Percentiles rank a stretch among this genome's conserved stretches.
Conservation (phyloP, 2,329 filamentous ascomycete genomes). For the Daldinia sp. region DNA sequence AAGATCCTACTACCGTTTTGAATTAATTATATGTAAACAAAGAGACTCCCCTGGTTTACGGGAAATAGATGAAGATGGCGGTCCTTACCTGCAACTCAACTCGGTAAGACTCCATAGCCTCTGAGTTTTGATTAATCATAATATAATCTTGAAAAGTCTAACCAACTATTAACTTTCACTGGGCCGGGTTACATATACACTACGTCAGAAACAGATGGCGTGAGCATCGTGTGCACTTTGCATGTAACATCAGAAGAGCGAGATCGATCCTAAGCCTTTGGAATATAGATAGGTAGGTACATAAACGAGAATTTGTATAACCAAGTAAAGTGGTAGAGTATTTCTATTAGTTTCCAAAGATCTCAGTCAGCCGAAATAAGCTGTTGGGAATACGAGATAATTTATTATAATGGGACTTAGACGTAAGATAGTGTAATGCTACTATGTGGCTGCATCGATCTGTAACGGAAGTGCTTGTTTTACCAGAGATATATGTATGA, state of each 20-base stretch:
- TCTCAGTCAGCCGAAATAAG: conserved; percentile 29
- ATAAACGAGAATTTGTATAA: neutral
- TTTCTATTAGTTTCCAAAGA: conserved; percentile 31
- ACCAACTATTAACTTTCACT: neutral
- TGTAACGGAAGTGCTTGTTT: neutral
- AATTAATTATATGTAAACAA: no score
- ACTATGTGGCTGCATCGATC: neutral
- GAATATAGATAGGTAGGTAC: neutral
- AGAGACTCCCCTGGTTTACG: no score
- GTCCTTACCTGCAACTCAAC: no score
- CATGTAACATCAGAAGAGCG: neutral
- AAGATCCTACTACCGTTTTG: no score
- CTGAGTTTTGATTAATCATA: neutral
- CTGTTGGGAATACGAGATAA: conserved; percentile 2
- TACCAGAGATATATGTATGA: neutral
- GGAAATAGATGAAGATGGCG: no score
- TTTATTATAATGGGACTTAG: neutral
- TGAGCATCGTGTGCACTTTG: neutral
- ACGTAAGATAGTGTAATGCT: neutral
- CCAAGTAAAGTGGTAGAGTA: neutral
- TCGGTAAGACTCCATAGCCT: no score
- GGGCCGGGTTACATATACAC: neutral
- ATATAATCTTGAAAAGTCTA: neutral
- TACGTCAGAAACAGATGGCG: neutral
- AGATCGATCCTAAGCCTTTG: neutral